Evolutionary conservation across 495 filamentous ascomycete genomes (phyloP), one percentile per base, ranked within the genome.

Genomic region (Trichoderma reesei): DNA sequence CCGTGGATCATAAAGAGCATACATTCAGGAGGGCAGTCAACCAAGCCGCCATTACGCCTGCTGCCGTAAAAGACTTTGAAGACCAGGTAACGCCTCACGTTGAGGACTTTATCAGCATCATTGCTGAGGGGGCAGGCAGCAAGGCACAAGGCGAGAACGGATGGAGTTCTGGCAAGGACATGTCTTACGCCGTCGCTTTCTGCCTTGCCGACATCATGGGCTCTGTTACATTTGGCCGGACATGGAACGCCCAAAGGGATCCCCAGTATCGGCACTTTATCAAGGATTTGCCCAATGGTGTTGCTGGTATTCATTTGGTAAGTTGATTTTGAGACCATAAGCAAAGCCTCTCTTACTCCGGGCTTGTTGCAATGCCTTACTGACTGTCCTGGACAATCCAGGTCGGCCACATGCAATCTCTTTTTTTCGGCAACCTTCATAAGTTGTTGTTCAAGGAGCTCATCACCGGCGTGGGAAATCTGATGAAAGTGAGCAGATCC

Each of bases 281-380:
- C 14, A 54, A 54, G 26, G 46, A 54, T 54, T 54, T 54, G 46
- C 46, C 46, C 26, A 54, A 54, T 54, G 46, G 46, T 9, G 46
- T 54, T 54, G 46, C 46, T 18, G 46, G 46, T 10, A 54, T 54
- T 9, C 46, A 54, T 31, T 54, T 54, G 18, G 46, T 54, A 54
- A 54, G 46, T 54, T 31, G 41, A 44, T 16, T 0, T 3, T 44
- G 41, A 26, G 26, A 26, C 26, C 26, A 26, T 26, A 26, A 26
- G 26, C 26, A 26, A 13, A 44, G 1, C 2, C 1, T 2, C 13
- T 44, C n/a, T n/a, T 44, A 16, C 41, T 44, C n/a, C 11, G n/a
- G n/a, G 14, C 41, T 44, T n/a, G n/a, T n/a, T n/a, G n/a, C n/a
- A n/a, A 16, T n/a, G 9, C 3, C 11, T 44, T n/a, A 44, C 41